Percentiles rank a stretch among this genome's conserved stretches.
These are phyloP conservation scores for Sclerotinia borealis DNA, from an alignment of 2,329 filamentous ascomycete genomes.

Conservation along the genomic window DNA sequence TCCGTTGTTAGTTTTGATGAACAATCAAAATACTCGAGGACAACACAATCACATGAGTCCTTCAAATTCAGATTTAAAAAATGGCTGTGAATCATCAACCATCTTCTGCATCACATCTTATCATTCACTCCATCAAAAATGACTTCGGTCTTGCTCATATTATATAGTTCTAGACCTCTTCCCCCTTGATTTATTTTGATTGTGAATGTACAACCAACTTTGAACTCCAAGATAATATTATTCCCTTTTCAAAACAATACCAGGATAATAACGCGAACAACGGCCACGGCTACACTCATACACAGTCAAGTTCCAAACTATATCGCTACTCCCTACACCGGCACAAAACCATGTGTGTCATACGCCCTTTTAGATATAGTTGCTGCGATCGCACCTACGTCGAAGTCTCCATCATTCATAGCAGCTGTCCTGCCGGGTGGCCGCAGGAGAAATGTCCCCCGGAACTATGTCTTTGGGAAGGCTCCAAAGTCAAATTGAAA, in stretches of 20 bases:
- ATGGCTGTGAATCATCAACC: slow-evolving; percentile 7
- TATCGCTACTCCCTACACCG: neutral
- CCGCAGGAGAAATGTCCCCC: slow-evolving; percentile 25
- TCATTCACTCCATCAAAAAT: slow-evolving; percentile 6
- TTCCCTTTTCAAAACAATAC: neutral
- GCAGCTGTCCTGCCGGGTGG: slow-evolving; percentile 23
- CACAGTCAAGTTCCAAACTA: neutral
- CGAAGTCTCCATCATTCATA: slow-evolving; percentile 17
- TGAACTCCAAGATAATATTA: neutral
- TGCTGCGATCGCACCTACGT: slow-evolving; percentile 28
- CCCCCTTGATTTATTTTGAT: neutral
- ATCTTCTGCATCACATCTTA: neutral
- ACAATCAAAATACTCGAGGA: neutral
- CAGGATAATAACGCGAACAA: neutral
- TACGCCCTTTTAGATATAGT: slow-evolving; percentile 21
- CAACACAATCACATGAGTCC: neutral
- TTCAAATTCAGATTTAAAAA: neutral
- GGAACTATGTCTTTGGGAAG: slow-evolving; percentile 24
- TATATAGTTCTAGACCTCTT: neutral
- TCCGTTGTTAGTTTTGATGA: neutral
- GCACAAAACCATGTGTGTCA: slow-evolving; percentile 24
- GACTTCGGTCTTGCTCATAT: slow-evolving; percentile 5
- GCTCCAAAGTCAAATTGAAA: slow-evolving; percentile 11
- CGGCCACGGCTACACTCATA: neutral
- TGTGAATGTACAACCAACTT: neutral